Evolutionary conservation across 768 basidiomycete species (phyloP).

Genomic region (Suillus weaverae): DNA sequence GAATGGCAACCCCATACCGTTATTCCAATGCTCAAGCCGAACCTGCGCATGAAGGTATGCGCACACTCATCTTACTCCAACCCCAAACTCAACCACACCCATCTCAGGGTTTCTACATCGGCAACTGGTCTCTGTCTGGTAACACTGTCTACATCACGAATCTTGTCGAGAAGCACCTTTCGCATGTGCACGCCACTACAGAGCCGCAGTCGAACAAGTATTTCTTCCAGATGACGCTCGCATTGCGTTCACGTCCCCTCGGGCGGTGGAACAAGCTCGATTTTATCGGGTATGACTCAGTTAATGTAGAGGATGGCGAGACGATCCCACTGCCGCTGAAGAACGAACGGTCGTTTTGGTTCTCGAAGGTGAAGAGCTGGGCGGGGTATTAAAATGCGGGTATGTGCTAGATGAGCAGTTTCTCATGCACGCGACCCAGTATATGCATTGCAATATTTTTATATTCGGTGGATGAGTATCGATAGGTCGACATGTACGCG

Average conservation of each 20-base stretch:
- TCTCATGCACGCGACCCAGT: neutral
- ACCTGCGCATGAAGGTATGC: constrained; percentile 73
- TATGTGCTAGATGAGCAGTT: neutral
- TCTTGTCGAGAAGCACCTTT: constrained; percentile 50
- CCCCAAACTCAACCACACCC: constrained; percentile 4
- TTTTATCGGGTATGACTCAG: constrained; percentile 69
- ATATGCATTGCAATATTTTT: neutral
- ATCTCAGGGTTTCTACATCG: constrained; percentile 68
- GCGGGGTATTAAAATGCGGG: constrained; percentile 21
- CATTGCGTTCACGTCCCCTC: constrained; percentile 66
- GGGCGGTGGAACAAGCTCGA: constrained; percentile 86
- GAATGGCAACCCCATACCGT: constrained; percentile 67
- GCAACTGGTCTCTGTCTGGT: constrained; percentile 69
- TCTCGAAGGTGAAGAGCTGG: constrained; percentile 85
- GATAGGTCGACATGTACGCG: neutral
- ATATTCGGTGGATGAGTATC: neutral
- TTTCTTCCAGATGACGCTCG: constrained; percentile 71
- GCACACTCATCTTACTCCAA: neutral
- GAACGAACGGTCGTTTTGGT: constrained; percentile 91
- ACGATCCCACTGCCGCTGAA: constrained; percentile 67
- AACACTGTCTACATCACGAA: constrained; percentile 60
- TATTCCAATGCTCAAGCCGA: constrained; percentile 74
- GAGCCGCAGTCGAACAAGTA: constrained; percentile 44
- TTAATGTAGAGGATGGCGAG: constrained; percentile 77
- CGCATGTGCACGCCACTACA: constrained; percentile 10